Percentiles rank a stretch among this genome's conserved stretches.
phyloP scores from a whole-genome alignment of 768 basidiomycete species.

The Fomitopsis serialis region DNA sequence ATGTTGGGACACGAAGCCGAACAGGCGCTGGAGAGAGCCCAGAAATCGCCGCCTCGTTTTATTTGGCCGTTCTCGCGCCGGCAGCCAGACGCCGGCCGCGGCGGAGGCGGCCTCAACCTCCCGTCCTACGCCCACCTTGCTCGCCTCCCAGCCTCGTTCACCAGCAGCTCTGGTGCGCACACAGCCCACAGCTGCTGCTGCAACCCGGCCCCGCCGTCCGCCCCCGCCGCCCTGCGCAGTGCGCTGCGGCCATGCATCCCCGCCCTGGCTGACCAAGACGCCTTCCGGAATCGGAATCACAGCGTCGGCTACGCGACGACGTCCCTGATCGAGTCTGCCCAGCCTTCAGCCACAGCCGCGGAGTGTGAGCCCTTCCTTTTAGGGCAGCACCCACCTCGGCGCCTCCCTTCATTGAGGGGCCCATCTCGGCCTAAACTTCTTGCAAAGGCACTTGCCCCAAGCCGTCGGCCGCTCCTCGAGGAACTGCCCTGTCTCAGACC shows the following conservation, averaged over 20 bases:
- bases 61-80: conserved; percentile 15
- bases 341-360: background rate
- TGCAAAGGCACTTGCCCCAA: too few relatives aligned
- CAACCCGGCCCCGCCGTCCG: background rate
- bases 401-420: too few relatives aligned
- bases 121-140: background rate
- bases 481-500: too few relatives aligned
- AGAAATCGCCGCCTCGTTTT: conserved; percentile 13
- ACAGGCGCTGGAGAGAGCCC: conserved; percentile 6
- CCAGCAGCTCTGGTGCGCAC: too few relatives aligned
- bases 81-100: conserved; percentile 11
- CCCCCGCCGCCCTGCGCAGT: background rate
- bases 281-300: too few relatives aligned
- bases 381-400: too few relatives aligned
- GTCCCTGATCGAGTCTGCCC: background rate
- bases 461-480: too few relatives aligned
- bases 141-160: background rate
- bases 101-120: background rate
- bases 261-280: background rate
- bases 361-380: background rate
- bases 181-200: too few relatives aligned
- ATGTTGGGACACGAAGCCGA: conserved; percentile 13
- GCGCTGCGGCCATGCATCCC: background rate
- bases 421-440: too few relatives aligned
- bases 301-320: background rate